Base-by-base conservation (phyloP, 768 basidiomycete species). In the Tylopilus rubrobrunneus region DNA sequence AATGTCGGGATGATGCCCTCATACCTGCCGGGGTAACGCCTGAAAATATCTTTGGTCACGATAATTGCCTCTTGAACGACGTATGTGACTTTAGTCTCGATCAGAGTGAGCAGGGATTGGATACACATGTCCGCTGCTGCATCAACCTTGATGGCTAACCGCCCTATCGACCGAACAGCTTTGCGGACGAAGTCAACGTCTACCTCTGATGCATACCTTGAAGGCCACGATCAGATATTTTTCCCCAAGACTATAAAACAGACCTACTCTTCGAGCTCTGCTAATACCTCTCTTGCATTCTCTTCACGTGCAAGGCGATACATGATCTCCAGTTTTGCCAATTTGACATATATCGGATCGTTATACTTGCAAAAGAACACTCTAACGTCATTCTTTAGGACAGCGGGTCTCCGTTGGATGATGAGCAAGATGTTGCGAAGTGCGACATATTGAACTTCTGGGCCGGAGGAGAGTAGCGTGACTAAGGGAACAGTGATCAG, bases 281-380 rank as follows among this genome's bases (percentile, higher is more conserved):
- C 86, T 14, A 99, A 75, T 1, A 99, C 94, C 65, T 98, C 93
- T 56, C 79, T 80, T 19, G 90, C 89, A 68, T 98, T 99, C 67
- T 94, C 92, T 54, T 92, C 86, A n/a, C 92, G 83, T 9, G 95
- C 93, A 19, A 99, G 78, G 10, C 97, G 86, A 71, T 98, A 98
- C 91, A 99, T 98, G 65, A 98, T 98, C 71, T 98, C 97, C 49
- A 99, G 77, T 64, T 99, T 98, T 47, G 95, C 96, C 29, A 99
- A 79, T 69, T 99, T 98, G 69, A 98, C 92, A 68, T 98, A 99
- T 61, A 98, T 97, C 3, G 97, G 97, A 64, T 98, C 97, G 68
- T 98, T 98, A 71, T 98, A 99, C 72, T 99, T 98, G 88, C 94
- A 98, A 74, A 99, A 99, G 74, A 99, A 98, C 14, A 98, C 95